These are phyloP conservation scores for Forsythia suspensa DNA, from an alignment of 257 asterid species.

Conservation along the genomic window DNA sequence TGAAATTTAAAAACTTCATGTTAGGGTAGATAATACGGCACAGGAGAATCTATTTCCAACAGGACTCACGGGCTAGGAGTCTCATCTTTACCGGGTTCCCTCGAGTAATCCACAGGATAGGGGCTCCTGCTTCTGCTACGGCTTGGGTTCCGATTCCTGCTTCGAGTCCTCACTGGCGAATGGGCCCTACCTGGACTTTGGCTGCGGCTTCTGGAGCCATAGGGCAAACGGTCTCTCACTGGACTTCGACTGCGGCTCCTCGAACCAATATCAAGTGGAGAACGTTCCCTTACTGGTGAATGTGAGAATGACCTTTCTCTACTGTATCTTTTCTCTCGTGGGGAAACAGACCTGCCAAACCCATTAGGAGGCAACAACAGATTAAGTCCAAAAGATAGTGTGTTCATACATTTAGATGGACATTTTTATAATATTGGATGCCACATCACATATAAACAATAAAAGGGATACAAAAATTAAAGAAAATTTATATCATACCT, in stretches of 20 bases:
- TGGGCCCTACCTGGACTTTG: constrained; percentile 44
- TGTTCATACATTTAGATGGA: background rate
- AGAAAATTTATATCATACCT: constrained; percentile 39
- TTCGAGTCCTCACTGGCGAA: constrained; percentile 41
- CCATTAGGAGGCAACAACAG: too few species aligned
- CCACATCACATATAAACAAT: background rate
- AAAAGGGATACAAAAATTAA: background rate
- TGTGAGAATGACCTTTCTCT: constrained; percentile 63
- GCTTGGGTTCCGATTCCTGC: constrained; percentile 42
- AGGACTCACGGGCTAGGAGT: constrained; percentile 25
- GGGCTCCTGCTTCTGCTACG: constrained; percentile 33
- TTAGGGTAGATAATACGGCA: background rate
- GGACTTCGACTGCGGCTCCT: constrained; percentile 63
- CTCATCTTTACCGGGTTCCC: constrained; percentile 30
- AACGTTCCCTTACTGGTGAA: constrained; percentile 48
- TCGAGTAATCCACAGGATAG: constrained; percentile 27
- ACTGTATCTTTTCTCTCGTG: constrained; percentile 62
- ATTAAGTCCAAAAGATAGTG: too few species aligned
- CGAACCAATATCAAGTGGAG: constrained; percentile 51
- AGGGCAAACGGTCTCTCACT: constrained; percentile 44
- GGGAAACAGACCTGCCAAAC: constrained; percentile 71
- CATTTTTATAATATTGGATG: background rate
- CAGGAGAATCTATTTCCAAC: background rate
- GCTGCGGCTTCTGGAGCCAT: constrained; percentile 54
- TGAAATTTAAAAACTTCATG: background rate